Base-by-base conservation (phyloP, 371 early-diverging fungal species). In the Rhizopus arrhizus region DNA sequence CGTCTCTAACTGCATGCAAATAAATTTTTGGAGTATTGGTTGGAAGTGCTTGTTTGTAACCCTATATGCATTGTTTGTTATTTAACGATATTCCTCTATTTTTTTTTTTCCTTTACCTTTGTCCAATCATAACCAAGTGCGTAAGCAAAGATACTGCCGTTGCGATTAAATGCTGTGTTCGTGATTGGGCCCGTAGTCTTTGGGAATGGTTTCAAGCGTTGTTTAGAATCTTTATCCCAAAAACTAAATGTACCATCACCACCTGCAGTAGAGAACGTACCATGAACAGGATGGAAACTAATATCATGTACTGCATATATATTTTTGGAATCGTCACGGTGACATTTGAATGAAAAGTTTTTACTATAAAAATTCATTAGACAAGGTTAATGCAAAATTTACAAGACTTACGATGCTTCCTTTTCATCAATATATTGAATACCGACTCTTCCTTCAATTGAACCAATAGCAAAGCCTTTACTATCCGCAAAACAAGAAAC, bases 121-220 rank as follows among this genome's bases (percentile, higher is more conserved):
- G 87, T 81, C 99, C 99, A 99, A 75, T 99, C 99, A 71, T 99
- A 97, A 32, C 95, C 88, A 15, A 89, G 80, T 3, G 94, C 95
- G 69, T 98, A 98, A 11, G 97, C 97, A 69, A 96, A 95, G 53
- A 95, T 91, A 32, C 75, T 82, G 35, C 98, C 98, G 45, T 89
- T 91, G 31, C 86, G 79, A 69, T 91, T 95, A 72, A 97, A 97
- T 0, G 92, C 83, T 6, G 93, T 85, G 46, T 88, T 78, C 3
- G 91, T 72, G 50, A 99, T 90, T 10, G 93, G 91, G 3, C 68
- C 77, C 16, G 84, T 84, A 33, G 80, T 70, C 47, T 83, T 82
- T 45, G 66, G 55, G 67, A 89, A 85, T 10, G 80, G 67, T 75
- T 94, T 93, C 56, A 96, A 81, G 56, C 93, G 89, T 59, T 89